Base-by-base conservation (phyloP, 2,329 filamentous ascomycete genomes). In the Metarhizium brunneum region DNA sequence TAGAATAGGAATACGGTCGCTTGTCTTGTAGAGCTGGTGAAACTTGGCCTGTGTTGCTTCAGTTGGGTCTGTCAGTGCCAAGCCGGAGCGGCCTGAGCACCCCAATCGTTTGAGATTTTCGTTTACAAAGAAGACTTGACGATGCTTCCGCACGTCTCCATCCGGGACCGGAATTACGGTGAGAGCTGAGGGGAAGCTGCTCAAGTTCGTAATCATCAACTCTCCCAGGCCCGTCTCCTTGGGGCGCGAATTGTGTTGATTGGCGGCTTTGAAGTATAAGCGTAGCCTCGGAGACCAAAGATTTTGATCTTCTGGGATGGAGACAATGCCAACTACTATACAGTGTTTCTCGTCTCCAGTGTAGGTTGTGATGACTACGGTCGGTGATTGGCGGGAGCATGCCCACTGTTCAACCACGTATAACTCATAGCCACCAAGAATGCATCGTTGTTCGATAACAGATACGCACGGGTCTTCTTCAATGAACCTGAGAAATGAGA, bases 401-500 rank as follows among this genome's bases (percentile, higher is more conserved):
- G 90, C 90, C 94, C 94, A 99, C 77, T 99, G 94, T 70, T 97
- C 94, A 61, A 97, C 90, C 16, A 97, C 74, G 70, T 97, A 97
- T 59, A 92, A 78, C 69, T 97, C 92, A 71, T 96, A 97, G 61
- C 92, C 92, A 58, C 82, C 75, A 6, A 99, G 79, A 52, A 81
- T 76, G 52, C 80, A 78, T 55, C 84, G 83, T 54, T 87, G 85
- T 62, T 92, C 83, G 60, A 96, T 77, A 7, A 96, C 84, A 3
- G 77, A 79, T 4, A 90, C 91, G 5, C 81, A 83, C 1, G 84
- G 77, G 61, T 97, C 94, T 67, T 95, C 88, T 73, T 95, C 88
- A 25, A 99, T 82, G 66, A 92, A 95, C 59, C 81, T 84, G 35
- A 7, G 6, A 30, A 42, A 10, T 7, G 35, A 8, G 14, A 30